phyloP scores from a whole-genome alignment of 139 green algal genomes.

The Zygnema circumcarinatum region DNA sequence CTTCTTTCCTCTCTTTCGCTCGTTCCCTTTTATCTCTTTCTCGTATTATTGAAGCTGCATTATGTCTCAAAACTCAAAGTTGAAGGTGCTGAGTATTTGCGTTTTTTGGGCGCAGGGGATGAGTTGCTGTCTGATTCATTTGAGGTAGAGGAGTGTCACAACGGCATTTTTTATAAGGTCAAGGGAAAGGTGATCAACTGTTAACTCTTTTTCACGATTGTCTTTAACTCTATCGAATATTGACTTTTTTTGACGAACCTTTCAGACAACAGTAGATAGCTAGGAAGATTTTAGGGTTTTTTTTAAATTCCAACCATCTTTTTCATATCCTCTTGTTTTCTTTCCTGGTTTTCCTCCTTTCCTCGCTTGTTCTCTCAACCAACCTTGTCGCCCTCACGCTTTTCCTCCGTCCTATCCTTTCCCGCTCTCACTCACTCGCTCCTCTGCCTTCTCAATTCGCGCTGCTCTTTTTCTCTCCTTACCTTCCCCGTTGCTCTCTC shows the following conservation, averaged over 20 bases:
- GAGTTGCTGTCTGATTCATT: constrained; percentile 39
- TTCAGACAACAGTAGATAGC: too few relatives aligned
- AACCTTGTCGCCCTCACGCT: neutral
- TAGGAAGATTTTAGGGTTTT: too few relatives aligned
- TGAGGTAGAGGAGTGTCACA: constrained; percentile 17
- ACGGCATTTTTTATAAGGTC: constrained; percentile 45
- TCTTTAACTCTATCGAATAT: too few relatives aligned
- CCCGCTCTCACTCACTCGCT: neutral
- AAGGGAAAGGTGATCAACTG: constrained; percentile 31
- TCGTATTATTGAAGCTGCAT: neutral
- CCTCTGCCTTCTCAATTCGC: neutral
- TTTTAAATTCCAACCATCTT: neutral
- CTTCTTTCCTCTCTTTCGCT: neutral
- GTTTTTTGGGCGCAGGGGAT: too few relatives aligned
- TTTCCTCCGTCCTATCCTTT: neutral
- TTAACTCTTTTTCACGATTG: neutral
- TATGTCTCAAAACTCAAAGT: neutral
- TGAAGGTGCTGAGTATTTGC: too few relatives aligned
- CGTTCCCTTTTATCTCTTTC: neutral
- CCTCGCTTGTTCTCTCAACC: neutral
- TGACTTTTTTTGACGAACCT: neutral
- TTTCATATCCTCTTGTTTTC: neutral
- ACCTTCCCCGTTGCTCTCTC: neutral
- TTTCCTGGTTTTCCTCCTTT: neutral
- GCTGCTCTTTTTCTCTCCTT: neutral